Conservation (phyloP, 768 basidiomycete genomes). For the Phaeolepiota aurea region DNA sequence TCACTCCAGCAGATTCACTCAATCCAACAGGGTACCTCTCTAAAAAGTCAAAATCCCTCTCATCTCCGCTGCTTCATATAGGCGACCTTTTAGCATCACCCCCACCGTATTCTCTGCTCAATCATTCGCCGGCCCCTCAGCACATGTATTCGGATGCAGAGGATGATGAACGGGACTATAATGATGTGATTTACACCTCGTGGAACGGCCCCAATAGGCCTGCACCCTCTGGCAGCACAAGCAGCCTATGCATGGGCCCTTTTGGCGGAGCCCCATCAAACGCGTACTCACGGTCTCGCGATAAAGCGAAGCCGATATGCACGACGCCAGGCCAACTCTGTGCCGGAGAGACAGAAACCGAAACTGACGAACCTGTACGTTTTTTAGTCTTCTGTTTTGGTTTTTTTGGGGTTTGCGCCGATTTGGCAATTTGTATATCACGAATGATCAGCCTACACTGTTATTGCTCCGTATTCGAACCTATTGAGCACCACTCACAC, state of each 20-base stretch:
- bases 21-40: conserved; percentile 8
- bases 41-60: conserved; percentile 13
- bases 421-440: too few species aligned
- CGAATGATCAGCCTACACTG: neutral
- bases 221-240: conserved; percentile 4
- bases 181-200: conserved; percentile 21
- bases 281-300: conserved; percentile 14
- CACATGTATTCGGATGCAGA: conserved; percentile 22
- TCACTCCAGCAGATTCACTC: conserved; percentile 13
- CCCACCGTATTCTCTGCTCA: conserved; percentile 7
- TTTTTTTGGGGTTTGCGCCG: too few species aligned
- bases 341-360: conserved; percentile 75
- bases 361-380: conserved; percentile 69
- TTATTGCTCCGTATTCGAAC: neutral
- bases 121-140: conserved; percentile 6
- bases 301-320: conserved; percentile 44
- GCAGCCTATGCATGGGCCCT: conserved; percentile 21
- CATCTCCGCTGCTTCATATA: conserved; percentile 11
- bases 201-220: conserved; percentile 10
- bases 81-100: conserved; percentile 9
- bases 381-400: conserved; percentile 1
- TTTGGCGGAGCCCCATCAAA: conserved; percentile 16
- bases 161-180: conserved; percentile 20
- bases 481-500: conserved; percentile 2
- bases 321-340: conserved; percentile 51